These are phyloP conservation scores for Amanita inopinata DNA, from an alignment of 768 basidiomycete genomes.

Conservation along the genomic window DNA sequence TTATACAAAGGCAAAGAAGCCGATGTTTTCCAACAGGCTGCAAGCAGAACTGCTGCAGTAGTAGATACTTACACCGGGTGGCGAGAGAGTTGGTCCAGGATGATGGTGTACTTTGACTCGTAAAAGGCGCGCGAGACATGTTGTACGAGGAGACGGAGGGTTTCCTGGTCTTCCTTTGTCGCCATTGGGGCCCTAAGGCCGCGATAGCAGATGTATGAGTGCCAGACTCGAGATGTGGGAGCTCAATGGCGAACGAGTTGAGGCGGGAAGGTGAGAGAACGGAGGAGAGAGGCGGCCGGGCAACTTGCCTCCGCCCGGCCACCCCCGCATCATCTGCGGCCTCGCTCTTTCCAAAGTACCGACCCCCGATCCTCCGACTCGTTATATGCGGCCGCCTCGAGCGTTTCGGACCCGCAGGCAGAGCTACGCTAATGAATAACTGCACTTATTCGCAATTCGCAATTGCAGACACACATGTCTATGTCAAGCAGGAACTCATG, in stretches of 20 bases:
- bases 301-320: too few species aligned
- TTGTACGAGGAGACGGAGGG: slow-evolving; percentile 80
- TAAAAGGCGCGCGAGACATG: slow-evolving; percentile 93
- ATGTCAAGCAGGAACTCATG: too few species aligned
- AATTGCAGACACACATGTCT: too few species aligned
- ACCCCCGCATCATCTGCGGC: too few species aligned
- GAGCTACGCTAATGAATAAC: too few species aligned
- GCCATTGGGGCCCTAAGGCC: slow-evolving; percentile 32
- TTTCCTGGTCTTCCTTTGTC: slow-evolving; percentile 74
- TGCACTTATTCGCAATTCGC: too few species aligned
- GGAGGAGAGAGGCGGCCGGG: slow-evolving; percentile 2
- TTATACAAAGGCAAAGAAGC: slow-evolving; percentile 17
- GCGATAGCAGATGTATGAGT: slow-evolving; percentile 3
- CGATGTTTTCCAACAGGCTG: slow-evolving; percentile 13
- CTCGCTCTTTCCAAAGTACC: too few species aligned
- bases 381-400: too few species aligned
- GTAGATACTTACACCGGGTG: slow-evolving; percentile 83
- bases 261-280: neutral
- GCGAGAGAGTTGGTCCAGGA: slow-evolving; percentile 88
- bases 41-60: slow-evolving; percentile 13
- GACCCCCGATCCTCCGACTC: too few species aligned
- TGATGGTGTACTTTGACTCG: slow-evolving; percentile 83
- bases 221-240: neutral
- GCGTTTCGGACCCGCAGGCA: too few species aligned
- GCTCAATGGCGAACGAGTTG: neutral